Evolutionary conservation across 1,284 basidiomycete genomes (phyloP), one percentile per base, ranked within the genome.

Genomic region (Naganishia cerealis): DNA sequence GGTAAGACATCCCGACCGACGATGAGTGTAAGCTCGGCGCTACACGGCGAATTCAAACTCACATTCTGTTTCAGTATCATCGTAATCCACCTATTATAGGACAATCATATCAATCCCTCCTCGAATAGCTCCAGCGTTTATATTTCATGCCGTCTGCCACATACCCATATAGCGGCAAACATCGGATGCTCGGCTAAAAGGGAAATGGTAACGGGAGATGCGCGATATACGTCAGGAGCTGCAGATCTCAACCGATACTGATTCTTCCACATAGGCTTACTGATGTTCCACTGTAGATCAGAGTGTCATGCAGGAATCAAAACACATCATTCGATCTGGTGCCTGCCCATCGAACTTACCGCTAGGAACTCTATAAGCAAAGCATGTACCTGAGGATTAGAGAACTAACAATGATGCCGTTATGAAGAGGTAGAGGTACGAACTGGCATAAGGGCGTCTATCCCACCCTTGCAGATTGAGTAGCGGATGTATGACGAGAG

Each of bases 161-260:
- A 13, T 39, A 69, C 75, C 77, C 75, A 79, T 52, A 78, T 77
- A 26, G 77, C 77, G 7, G 78, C 78, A 65, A 79, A 79, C 75
- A 77, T 78, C 15, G 78, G 78, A 59, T 79, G 77, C 56, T 67
- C 66, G 10, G 66, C 59, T 48, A 42, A 16, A 3, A 43, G 33
- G 18, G 33, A 56, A 24, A 39, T 26, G 0, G 36, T 6, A 29
- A 42, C 21, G 29, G 9, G 7, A 13, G 21, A 74, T 76, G 40
- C 38, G 12, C 8, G 15, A 24, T 40, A 16, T 18, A 29, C 2
- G 16, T 15, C 4, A 29, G 26, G 15, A n/a, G 13, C 8, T 12
- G 26, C 10, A 8, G 54, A 15, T 24, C 16, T n/a, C n/a, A n/a
- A n/a, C n/a, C n/a, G n/a, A 21, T 50, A 24, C 3, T n/a, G 46